These are phyloP conservation scores for Fusarium burgessii DNA, from an alignment of 2,329 filamentous ascomycete genomes.

Conservation along the genomic window DNA sequence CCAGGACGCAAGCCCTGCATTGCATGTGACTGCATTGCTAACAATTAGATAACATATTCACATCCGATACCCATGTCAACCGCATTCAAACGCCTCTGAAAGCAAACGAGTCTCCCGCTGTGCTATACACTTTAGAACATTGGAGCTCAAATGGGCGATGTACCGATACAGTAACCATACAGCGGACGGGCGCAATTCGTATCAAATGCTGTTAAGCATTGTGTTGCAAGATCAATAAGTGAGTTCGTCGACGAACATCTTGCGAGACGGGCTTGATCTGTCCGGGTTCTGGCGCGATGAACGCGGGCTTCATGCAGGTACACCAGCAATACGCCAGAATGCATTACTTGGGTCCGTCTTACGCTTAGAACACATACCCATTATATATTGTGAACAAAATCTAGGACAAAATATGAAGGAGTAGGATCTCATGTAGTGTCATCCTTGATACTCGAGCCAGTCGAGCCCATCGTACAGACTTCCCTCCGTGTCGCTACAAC, in stretches of 20 bases:
- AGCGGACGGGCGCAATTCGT: neutral
- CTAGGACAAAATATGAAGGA: neutral
- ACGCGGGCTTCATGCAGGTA: neutral
- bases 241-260: accelerated
- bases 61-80: no score
- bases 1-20: no score
- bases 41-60: no score
- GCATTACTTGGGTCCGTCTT: neutral
- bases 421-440: no score
- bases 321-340: neutral
- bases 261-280: no score
- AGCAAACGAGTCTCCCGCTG: neutral
- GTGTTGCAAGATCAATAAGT: neutral
- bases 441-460: no score
- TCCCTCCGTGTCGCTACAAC: neutral
- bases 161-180: accelerated
- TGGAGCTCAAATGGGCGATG: neutral
- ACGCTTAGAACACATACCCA: no score
- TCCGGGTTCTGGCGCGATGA: neutral
- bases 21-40: no score
- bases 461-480: neutral
- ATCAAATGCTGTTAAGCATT: no score
- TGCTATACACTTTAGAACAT: no score
- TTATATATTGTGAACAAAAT: neutral
- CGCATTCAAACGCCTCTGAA: no score